A percentile compares a stretch with the other conserved stretches of the same genome.
Conservation (phyloP, 352 stramenopile genomes). For the Globisporangium spinosum region DNA sequence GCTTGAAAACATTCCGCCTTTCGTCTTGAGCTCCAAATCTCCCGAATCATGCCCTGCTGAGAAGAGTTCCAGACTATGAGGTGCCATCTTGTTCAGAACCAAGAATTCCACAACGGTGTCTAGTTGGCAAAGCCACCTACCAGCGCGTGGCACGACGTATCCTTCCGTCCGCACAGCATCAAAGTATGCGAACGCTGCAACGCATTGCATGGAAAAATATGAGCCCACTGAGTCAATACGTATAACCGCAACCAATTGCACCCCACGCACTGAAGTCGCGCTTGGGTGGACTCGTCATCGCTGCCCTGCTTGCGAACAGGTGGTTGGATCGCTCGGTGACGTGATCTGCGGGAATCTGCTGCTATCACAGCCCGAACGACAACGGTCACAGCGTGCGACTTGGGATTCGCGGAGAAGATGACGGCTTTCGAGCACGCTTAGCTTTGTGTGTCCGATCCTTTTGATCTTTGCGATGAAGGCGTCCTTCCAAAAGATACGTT, state of each 20-base stretch:
- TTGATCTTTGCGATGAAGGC: background rate
- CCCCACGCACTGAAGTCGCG: constrained; percentile 14
- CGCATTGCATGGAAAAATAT: background rate
- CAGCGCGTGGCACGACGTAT: constrained; percentile 17
- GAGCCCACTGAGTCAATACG: background rate
- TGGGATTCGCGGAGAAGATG: background rate
- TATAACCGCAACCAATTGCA: background rate
- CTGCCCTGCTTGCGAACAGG: background rate
- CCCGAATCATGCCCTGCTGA: background rate
- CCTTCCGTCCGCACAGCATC: constrained; percentile 32
- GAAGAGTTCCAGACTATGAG: background rate
- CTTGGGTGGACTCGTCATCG: constrained; percentile 3
- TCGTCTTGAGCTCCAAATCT: background rate
- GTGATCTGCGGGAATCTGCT: background rate
- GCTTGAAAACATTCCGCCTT: constrained; percentile 24
- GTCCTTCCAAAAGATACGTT: constrained; percentile 2
- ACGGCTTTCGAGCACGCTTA: no score
- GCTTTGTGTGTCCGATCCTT: no score
- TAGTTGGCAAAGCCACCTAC: background rate
- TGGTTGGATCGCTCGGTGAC: background rate
- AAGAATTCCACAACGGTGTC: background rate
- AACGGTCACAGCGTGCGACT: background rate
- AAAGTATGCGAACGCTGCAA: constrained; percentile 36
- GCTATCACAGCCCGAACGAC: background rate
- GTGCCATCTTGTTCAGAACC: background rate